phyloP scores from a whole-genome alignment of 805 yeast genomes.

The Wickerhamomyces canadensis region DNA sequence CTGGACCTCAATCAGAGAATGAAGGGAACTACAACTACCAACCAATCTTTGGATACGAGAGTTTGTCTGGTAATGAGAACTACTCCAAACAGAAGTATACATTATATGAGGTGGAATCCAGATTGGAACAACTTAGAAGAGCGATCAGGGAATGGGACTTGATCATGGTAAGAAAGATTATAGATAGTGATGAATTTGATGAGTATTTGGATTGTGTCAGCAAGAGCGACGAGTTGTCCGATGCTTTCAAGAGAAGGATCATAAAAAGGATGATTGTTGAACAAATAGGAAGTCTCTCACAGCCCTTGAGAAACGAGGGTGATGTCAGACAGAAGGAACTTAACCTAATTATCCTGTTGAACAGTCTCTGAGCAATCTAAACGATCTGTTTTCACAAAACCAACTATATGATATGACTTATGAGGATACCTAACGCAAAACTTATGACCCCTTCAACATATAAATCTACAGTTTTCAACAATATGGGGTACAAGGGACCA shows the following conservation, averaged over 20 bases:
- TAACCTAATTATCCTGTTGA: slow-evolving; percentile 2
- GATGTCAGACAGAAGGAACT: slow-evolving; percentile 2
- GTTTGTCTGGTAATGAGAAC: background rate
- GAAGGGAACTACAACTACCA: background rate
- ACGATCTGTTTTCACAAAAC: too few species aligned
- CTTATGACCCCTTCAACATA: too few species aligned
- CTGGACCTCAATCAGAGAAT: too few species aligned
- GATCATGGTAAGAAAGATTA: background rate
- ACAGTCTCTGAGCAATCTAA: background rate
- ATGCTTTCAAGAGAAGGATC: background rate
- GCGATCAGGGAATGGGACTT: slow-evolving; percentile 2
- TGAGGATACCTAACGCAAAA: too few species aligned
- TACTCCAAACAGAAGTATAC: background rate
- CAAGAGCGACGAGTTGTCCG: background rate
- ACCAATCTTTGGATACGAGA: slow-evolving; percentile 1
- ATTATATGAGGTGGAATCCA: background rate
- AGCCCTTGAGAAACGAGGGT: background rate
- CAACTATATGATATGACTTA: too few species aligned
- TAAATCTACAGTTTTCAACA: too few species aligned
- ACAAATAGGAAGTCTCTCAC: background rate
- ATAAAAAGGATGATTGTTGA: slow-evolving; percentile 5
- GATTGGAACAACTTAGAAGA: background rate
- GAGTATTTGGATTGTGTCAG: background rate
- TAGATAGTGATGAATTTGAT: slow-evolving; percentile 1
- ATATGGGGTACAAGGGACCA: too few species aligned